Evolutionary conservation across 208 protist genomes (phyloP), one percentile per base, ranked within the genome.

Genomic region (Trypanosoma lewisi): DNA sequence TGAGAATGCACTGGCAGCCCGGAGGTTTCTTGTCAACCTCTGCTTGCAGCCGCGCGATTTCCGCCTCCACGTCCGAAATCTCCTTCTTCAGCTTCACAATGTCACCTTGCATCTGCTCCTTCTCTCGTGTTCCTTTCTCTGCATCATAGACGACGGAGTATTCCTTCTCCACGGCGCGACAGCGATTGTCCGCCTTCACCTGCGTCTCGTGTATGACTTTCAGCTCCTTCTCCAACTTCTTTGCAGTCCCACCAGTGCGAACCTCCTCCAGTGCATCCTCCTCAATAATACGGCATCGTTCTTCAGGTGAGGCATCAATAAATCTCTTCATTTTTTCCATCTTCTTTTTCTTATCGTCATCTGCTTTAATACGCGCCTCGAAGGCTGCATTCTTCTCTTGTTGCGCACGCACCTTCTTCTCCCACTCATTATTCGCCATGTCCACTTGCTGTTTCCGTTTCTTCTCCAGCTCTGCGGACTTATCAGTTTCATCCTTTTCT

Each of bases 41-140:
- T 1, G 16, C 39, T 55, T 85, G 73, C 53, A 94, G 48, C 0
- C 63, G 56, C 0, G 57, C 45, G 27, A 77, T 85, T 56, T 90
- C 80, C 45, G 67, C 57, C 52, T 90, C 75, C 16, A 67, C 44
- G 7, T 77, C 73, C 5, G 48, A 67, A 58, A 87, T 92, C 54
- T 91, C 84, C 67, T 83, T 79, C 61, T 90, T 74, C 25, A 82
- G 55, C 39, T 63, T 54, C 17, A 60, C 42, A 36, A 85, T 84
- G 42, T 89, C 72, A 8, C 60, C 67, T 59, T 77, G 42, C 19
- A 91, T 67, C 36, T 70, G 27, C 52, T 73, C 69, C 59, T 80
- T 83, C 51, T 88, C 81, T 7, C 67, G 64, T 31, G 41, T 65
- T 11, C 72, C 77, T 28, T 62, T 70, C 51, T 73, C 73, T 0